Evolutionary conservation across 352 stramenopile species (phyloP).

Genomic region (Pythium guiyangense): DNA sequence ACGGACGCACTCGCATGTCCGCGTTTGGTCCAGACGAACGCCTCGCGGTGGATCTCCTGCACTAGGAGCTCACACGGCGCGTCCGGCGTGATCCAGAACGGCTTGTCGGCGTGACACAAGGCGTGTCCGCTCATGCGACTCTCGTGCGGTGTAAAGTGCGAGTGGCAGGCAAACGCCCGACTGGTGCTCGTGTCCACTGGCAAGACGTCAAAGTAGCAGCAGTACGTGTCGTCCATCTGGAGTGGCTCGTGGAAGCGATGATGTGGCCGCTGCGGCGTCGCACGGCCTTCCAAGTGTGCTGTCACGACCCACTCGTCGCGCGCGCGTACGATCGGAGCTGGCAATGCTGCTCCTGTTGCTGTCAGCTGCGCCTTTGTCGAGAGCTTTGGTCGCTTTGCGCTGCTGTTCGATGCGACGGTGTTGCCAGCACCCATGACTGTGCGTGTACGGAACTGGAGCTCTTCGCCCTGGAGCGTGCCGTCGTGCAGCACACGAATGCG

Average conservation of each 20-base stretch:
- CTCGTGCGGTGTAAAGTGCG: conserved; percentile 20
- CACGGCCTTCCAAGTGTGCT: conserved; percentile 15
- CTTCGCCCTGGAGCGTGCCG: conserved; percentile 31
- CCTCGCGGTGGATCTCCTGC: conserved; percentile 6
- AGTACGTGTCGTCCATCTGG: conserved; percentile 24
- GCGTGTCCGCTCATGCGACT: conserved; percentile 1
- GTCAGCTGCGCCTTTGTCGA: not conserved
- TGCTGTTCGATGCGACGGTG: not conserved
- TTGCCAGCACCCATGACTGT: not conserved
- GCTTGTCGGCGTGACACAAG: conserved; percentile 6
- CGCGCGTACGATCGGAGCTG: not conserved
- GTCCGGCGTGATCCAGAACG: conserved; percentile 15
- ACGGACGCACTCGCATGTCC: no score
- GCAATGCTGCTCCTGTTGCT: not conserved
- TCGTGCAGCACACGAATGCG: conserved; percentile 35
- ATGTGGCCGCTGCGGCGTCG: conserved; percentile 13
- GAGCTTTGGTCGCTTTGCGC: conserved; percentile 23
- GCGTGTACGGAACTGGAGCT: conserved; percentile 10
- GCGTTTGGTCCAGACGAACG: conserved; percentile 6
- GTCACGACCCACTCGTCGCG: not conserved
- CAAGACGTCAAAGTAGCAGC: conserved; percentile 37
- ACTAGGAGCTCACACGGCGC: conserved; percentile 12
- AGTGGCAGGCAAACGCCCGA: conserved; percentile 32
- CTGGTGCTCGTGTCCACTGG: conserved; percentile 15
- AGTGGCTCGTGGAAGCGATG: conserved; percentile 3